phyloP scores from a whole-genome alignment of 1,284 basidiomycete species.

The Vanrija sp. region DNA sequence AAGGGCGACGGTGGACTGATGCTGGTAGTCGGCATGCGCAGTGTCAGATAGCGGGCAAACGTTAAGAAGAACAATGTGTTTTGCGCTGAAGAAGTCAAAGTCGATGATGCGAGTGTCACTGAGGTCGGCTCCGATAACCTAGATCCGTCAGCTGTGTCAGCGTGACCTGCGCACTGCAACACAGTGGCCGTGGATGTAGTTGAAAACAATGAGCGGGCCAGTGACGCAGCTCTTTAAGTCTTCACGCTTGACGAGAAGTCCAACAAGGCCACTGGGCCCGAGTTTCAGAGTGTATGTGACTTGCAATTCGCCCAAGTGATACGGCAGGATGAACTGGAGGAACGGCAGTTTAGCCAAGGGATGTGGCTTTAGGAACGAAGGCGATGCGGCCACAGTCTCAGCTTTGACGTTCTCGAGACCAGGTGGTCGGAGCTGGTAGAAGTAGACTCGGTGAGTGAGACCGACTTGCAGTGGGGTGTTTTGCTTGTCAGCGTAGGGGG shows the following conservation, averaged over 20 bases:
- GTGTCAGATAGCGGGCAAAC: neutral
- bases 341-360: neutral
- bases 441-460: conserved; percentile 2
- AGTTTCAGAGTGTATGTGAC: neutral
- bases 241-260: neutral
- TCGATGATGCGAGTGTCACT: neutral
- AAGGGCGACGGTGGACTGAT: no score
- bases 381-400: no score
- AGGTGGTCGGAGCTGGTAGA: conserved; percentile 3
- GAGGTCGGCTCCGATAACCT: no score
- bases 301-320: neutral
- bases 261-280: neutral
- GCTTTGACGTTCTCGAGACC: neutral
- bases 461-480: neutral
- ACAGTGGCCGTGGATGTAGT: conserved; percentile 1
- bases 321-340: conserved; percentile 5
- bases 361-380: neutral
- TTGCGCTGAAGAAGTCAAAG: conserved; percentile 23
- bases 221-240: neutral
- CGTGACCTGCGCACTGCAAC: neutral
- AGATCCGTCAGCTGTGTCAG: no score
- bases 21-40: no score
- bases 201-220: neutral
- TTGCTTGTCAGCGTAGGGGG: neutral
- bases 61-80: conserved; percentile 1